These are phyloP conservation scores for Lophium mytilinum DNA, from an alignment of 495 filamentous ascomycete genomes.

Conservation along the genomic window DNA sequence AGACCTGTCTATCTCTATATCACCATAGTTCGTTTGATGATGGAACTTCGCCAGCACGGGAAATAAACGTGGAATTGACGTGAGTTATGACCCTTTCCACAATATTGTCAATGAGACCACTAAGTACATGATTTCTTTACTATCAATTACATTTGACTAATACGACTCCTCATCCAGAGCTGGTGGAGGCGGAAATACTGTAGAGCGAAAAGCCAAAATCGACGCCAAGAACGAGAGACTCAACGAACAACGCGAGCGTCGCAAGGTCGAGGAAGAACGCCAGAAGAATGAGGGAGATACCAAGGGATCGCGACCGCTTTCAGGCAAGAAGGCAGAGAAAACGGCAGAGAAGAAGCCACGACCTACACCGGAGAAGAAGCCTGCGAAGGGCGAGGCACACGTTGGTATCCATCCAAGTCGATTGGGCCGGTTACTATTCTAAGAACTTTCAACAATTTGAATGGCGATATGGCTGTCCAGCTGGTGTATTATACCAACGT, in stretches of 20 bases:
- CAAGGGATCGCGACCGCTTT: not conserved
- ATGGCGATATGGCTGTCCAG: no score
- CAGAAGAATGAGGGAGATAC: slow-evolving; percentile 22
- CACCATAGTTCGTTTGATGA: slow-evolving; percentile 82
- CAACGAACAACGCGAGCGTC: slow-evolving; percentile 31
- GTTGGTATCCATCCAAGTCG: slow-evolving; percentile 32
- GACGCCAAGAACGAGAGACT: slow-evolving; percentile 80
- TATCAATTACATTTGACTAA: not conserved
- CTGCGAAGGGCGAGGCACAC: not conserved
- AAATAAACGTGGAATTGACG: slow-evolving; percentile 88
- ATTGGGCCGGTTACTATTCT: slow-evolving; percentile 21
- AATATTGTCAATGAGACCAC: not conserved
- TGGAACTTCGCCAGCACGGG: slow-evolving; percentile 47
- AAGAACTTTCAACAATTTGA: not conserved
- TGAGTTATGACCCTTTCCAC: slow-evolving; percentile 4
- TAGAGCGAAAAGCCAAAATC: slow-evolving; percentile 64
- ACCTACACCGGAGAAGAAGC: not conserved
- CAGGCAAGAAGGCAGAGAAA: slow-evolving; percentile 1
- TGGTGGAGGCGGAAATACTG: slow-evolving; percentile 73
- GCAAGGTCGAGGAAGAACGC: slow-evolving; percentile 20
- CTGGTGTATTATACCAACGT: no score
- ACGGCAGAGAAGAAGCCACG: slow-evolving; percentile 4
- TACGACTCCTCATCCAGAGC: slow-evolving; percentile 32
- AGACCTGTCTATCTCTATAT: slow-evolving; percentile 80
- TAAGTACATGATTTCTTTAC: no score